These are phyloP conservation scores for Zygosaccharomyces bailii DNA, from an alignment of 805 yeast genomes.

Conservation along the genomic window DNA sequence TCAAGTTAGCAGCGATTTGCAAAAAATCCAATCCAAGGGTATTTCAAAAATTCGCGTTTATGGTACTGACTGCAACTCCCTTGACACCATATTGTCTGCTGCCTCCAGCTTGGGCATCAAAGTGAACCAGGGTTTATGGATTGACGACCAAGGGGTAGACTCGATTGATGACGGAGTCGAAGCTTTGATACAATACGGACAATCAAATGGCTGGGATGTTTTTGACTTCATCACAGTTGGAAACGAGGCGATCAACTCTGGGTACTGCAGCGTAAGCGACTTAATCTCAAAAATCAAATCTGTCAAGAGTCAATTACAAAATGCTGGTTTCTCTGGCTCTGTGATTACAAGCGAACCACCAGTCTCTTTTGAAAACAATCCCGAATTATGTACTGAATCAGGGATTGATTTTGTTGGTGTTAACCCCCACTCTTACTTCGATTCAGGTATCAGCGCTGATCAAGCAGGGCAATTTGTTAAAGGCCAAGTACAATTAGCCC, in stretches of 20 bases:
- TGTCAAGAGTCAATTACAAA: conserved; percentile 54
- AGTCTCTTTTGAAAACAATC: conserved; percentile 58
- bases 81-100: conserved; percentile 61
- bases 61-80: conserved; percentile 80
- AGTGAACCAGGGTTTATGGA: conserved; percentile 88
- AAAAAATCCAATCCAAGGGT: conserved; percentile 55
- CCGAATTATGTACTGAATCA: conserved; percentile 64
- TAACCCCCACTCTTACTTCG: conserved; percentile 85
- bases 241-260: conserved; percentile 76
- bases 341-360: conserved; percentile 91
- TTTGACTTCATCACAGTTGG: conserved; percentile 79
- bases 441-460: conserved; percentile 54
- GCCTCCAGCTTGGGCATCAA: conserved; percentile 57
- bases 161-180: conserved; percentile 61
- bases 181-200: conserved; percentile 50
- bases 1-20: conserved; percentile 57
- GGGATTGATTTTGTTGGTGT: conserved; percentile 80
- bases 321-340: conserved; percentile 73
- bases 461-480: conserved; percentile 68
- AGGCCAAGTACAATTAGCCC: conserved; percentile 56
- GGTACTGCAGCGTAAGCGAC: conserved; percentile 57
- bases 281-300: conserved; percentile 59
- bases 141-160: conserved; percentile 58
- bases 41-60: conserved; percentile 69
- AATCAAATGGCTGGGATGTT: conserved; percentile 63